Evolutionary conservation across 2,329 filamentous ascomycete genomes (phyloP), one percentile per base, ranked within the genome.

Genomic region (Trematosphaeria pertusa): DNA sequence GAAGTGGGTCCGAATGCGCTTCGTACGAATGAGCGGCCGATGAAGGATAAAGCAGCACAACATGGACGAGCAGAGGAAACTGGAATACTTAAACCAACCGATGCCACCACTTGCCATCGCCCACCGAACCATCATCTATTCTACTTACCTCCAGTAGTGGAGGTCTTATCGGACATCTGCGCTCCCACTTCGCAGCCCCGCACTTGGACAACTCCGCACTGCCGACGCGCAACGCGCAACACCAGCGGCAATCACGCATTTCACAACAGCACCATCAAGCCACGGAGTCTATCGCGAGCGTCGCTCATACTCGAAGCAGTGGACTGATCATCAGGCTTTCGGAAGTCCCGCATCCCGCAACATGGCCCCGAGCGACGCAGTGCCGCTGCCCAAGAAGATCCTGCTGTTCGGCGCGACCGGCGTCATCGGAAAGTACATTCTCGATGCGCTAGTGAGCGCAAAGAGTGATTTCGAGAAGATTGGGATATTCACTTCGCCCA

Each of bases 401-500:
- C 71, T 83, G 19, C 64, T 83, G 15, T 75, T 83, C 52, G 80
- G 81, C 15, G 77, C 76, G 9, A 83, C 80, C 1, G 79, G 79
- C 18, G 62, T 75, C 3, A 82, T 83, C 32, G 80, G 81, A 18
- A 67, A 67, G 5, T 77, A 76, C 60, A 83, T 85, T 56, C 70
- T 75, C 3, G 56, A 73, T 10, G 75, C 79, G n/a, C 74, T 84
- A 30, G 59, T 82, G 31, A 57, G 70, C 15, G 71, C 71, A 6
- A 75, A 77, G 41, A 44, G 50, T 1, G 69, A 73, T 3, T 83
- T 84, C 60, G 65, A 71, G 43, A 75, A 74, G 35, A 71, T 87
- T 35, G 78, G 73, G 5, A 75, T 87, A 37, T 84, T 75, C 65
- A 87, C 84, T 1, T 85, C 82, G 5, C 58, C 73, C 8, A 71